Percentiles rank a stretch among this genome's conserved stretches.
Conservation (phyloP, 768 basidiomycete genomes). For the Suillus clintonianus region DNA sequence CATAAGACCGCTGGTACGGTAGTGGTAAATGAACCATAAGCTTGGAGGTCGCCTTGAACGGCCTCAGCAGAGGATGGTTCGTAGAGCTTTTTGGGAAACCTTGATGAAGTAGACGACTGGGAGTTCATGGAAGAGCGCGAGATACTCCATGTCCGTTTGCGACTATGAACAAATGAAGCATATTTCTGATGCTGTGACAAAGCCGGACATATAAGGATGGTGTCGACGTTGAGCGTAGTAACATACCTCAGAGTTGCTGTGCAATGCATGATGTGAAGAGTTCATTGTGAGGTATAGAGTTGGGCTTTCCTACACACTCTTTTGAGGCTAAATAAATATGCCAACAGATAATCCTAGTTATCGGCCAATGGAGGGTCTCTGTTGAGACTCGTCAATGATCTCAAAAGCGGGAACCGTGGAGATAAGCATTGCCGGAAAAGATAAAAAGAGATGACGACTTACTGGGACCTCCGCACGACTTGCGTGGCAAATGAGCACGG, state of each 20-base stretch:
- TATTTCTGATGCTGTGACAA: not conserved
- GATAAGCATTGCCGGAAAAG: not conserved
- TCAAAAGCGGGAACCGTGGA: not conserved
- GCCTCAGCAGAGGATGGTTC: slow-evolving; percentile 23
- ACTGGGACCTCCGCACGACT: not conserved
- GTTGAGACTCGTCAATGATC: not conserved
- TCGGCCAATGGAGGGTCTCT: not conserved
- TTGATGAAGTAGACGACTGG: slow-evolving; percentile 26
- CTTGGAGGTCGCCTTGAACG: slow-evolving; percentile 25
- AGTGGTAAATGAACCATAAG: slow-evolving; percentile 42
- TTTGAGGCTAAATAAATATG: not conserved
- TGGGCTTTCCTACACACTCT: not conserved
- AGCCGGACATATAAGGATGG: not conserved
- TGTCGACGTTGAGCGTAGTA: no score
- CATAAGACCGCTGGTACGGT: slow-evolving; percentile 35
- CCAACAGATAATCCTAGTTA: not conserved
- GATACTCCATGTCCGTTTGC: slow-evolving; percentile 16
- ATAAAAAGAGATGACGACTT: not conserved
- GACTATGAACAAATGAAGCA: not conserved
- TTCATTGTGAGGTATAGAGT: not conserved
- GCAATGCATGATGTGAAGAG: not conserved
- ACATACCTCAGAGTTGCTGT: not conserved
- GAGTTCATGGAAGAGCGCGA: slow-evolving; percentile 24
- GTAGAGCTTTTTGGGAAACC: slow-evolving; percentile 20
- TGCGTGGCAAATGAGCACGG: not conserved